Base-by-base conservation (phyloP, 352 stramenopile genomes). In the Globisporangium paroecandrum region DNA sequence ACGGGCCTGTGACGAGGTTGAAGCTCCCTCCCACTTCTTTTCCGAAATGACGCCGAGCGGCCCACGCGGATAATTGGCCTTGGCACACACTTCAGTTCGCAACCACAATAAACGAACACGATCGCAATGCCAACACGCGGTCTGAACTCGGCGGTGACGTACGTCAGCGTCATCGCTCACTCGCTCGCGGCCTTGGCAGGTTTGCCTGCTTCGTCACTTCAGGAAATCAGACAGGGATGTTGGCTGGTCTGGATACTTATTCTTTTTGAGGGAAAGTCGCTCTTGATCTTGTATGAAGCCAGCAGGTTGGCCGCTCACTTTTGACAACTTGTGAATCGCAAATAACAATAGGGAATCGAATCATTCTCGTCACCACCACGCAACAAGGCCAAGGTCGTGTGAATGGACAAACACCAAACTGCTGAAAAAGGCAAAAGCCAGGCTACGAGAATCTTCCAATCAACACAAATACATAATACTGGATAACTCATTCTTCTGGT, bases 11-110 rank as follows among this genome's bases (percentile, higher is more conserved):
- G 18, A 55, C 41, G 41, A 58, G 43, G 27, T 65, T 65, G 60
- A 58, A 57, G 27, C 58, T 34, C 22, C 38, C 13, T 9, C 15
- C 0, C 22, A 0, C 9, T 4, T 12, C 36, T 5, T 38, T n/a
- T 12, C 10, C 10, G 27, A 65, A 58, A 65, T 65, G 60, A 65
- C 60, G 60, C 24, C 60, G 60, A 49, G 60, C 27, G 8, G 29
- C 1, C 9, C 29, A 22, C 6, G 7, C 60, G 29, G 10, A 58
- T 47, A 29, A 65, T 65, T 65, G 60, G 46, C 32, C 49, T 65
- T 58, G 46, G 27, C 56, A 38, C 56, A 27, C 38, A 46, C 12
- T 49, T 49, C 41, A 49, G 15, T 10, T 38, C 54, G 5, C 25
- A 29, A 1, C 25, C 13, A 43, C 54, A 25, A n/a, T 25, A 38